Evolutionary conservation across 768 basidiomycete genomes (phyloP), one percentile per base, ranked within the genome.

Genomic region (Russula dissimulans): DNA sequence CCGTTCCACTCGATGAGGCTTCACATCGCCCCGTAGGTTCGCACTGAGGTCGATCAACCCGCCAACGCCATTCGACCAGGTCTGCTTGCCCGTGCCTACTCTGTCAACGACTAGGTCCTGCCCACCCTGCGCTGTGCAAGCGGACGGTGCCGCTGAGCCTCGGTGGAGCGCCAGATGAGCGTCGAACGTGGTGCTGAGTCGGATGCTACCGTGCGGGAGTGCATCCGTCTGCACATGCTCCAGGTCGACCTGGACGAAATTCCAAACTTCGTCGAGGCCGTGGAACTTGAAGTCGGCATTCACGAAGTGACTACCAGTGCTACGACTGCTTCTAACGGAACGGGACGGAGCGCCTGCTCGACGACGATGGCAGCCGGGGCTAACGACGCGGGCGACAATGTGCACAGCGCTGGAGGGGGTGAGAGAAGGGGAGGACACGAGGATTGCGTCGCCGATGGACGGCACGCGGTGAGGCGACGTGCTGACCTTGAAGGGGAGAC

Each of bases 1-100:
- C 36, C 42, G 67, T 31, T 65, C 67, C 12, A 57, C 67, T 61
- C 71, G 8, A 49, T 76, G 26, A 72, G 71, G 57, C 55, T 70
- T 59, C 60, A 70, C 63, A 44, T 61, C 49, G 57, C 12, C 47
- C 14, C 55, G 45, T 9, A 39, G 17, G 52, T 52, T 53, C 5
- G 57, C 62, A 3, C 17, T 63, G 11, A 42, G n/a, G 7, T 45
- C 48, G 4, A 42, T 63, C 5, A n/a, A 47, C 11, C 52, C 47
- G 17, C 52, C 57, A 17, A 47, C 29, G 15, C 5, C 46, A 31
- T 46, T 34, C 52, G 57, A 59, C 18, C 34, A 46, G 44, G 18
- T 63, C 39, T 59, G 6, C 54, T 59, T n/a, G 62, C 38, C 14
- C 62, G 48, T 34, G 8, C 53, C 5, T 41, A 56, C 38, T 5